phyloP scores from a whole-genome alignment of 495 filamentous ascomycete species.

The Hypomontagnella monticulosa region DNA sequence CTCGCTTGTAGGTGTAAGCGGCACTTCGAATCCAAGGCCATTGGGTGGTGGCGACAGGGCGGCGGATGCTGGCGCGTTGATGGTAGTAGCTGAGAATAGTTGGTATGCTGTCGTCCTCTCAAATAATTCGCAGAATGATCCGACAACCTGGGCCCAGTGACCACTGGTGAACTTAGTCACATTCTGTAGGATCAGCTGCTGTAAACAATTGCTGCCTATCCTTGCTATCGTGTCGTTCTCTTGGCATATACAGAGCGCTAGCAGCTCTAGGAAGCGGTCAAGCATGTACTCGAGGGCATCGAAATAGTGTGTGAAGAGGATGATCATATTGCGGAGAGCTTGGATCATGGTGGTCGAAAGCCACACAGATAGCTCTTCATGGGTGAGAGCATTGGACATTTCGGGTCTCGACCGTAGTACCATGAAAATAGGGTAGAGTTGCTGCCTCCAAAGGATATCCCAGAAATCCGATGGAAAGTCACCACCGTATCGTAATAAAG shows the following conservation, averaged over 20 bases:
- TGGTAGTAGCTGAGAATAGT: slow-evolving; percentile 86
- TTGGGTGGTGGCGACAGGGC: slow-evolving; percentile 56
- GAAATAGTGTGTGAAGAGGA: slow-evolving; percentile 97
- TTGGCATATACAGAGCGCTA: slow-evolving; percentile 96
- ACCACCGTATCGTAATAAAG: slow-evolving; percentile 85
- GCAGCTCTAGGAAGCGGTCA: slow-evolving; percentile 88
- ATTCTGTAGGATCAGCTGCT: slow-evolving; percentile 95
- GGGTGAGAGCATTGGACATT: slow-evolving; percentile 90
- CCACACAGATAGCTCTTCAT: slow-evolving; percentile 98
- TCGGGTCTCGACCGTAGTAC: slow-evolving; percentile 95
- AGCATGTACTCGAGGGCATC: slow-evolving; percentile 96
- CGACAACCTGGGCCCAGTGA: slow-evolving; percentile 95
- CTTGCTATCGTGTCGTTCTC: slow-evolving; percentile 98
- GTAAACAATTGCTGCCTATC: slow-evolving; percentile 97
- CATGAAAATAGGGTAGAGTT: slow-evolving; percentile 98
- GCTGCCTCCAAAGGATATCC: slow-evolving; percentile 97
- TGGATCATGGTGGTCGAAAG: slow-evolving; percentile 99
- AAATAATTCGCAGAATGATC: slow-evolving; percentile 94
- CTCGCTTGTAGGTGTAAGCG: slow-evolving; percentile 54
- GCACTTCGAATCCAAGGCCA: slow-evolving; percentile 54
- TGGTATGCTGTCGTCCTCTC: slow-evolving; percentile 93
- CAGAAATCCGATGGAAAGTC: slow-evolving; percentile 95
- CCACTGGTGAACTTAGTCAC: slow-evolving; percentile 85
- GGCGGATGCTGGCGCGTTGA: slow-evolving; percentile 52
- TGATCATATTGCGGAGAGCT: slow-evolving; percentile 96